Evolutionary conservation across 192 early-diverging fungal species (phyloP).

Genomic region (Coemansia sp.): DNA sequence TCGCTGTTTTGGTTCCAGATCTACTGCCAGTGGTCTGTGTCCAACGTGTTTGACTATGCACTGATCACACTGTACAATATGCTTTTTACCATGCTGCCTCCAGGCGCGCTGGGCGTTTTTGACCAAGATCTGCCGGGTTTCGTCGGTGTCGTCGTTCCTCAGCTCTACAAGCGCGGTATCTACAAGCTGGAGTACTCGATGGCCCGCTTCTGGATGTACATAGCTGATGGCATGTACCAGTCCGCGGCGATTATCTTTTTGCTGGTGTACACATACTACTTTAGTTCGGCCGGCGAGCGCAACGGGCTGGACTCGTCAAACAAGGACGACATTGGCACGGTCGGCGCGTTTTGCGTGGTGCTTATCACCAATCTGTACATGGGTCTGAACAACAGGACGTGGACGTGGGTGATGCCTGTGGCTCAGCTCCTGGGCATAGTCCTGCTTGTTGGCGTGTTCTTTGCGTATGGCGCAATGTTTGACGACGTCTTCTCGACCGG

Average conservation of each 20-base stretch:
- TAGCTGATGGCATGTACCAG: constrained; percentile 72
- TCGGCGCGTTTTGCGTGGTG: constrained; percentile 71
- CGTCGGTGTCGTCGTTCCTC: constrained; percentile 68
- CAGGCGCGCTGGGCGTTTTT: constrained; percentile 72
- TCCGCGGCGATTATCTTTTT: constrained; percentile 67
- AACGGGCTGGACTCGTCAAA: constrained; percentile 62
- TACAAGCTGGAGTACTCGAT: constrained; percentile 71
- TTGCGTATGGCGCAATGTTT: constrained; percentile 64
- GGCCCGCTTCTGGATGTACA: constrained; percentile 73
- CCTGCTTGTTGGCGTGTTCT: constrained; percentile 57
- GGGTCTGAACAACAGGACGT: constrained; percentile 68
- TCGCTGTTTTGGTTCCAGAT: constrained; percentile 91
- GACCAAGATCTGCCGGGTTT: constrained; percentile 79
- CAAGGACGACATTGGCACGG: constrained; percentile 63
- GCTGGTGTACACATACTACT: constrained; percentile 60
- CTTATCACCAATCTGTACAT: constrained; percentile 79
- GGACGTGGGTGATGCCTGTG: constrained; percentile 68
- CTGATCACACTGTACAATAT: constrained; percentile 87
- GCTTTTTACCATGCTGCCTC: constrained; percentile 81
- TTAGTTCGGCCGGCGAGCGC: constrained; percentile 51
- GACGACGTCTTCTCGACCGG: constrained; percentile 58
- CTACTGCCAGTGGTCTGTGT: constrained; percentile 78
- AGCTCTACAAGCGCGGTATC: constrained; percentile 76
- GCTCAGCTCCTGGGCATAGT: constrained; percentile 48
- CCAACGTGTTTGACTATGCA: constrained; percentile 84